Percentiles rank a stretch among this genome's conserved stretches.
These are phyloP conservation scores for Cladosporium sp. DNA, from an alignment of 2,329 filamentous ascomycete species.

Conservation along the genomic window DNA sequence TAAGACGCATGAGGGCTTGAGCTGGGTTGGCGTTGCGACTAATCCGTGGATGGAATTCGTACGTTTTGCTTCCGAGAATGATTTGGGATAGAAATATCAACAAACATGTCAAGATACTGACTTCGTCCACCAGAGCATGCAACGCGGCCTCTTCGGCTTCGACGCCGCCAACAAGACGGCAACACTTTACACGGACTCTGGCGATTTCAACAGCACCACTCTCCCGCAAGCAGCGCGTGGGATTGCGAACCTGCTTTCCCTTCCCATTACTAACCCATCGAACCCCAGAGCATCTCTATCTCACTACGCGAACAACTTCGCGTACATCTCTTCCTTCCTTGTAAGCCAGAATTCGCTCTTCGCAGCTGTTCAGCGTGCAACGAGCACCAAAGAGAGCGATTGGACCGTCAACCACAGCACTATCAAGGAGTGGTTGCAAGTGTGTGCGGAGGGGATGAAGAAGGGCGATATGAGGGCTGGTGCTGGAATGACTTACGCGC, in stretches of 20 bases:
- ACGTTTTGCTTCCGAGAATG: neutral
- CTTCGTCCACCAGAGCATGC: neutral
- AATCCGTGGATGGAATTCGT: slow-evolving; percentile 28
- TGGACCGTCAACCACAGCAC: slow-evolving; percentile 30
- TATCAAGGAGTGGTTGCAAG: slow-evolving; percentile 42
- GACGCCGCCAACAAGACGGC: slow-evolving; percentile 19
- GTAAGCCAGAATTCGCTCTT: slow-evolving; percentile 37
- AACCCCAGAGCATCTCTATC: slow-evolving; percentile 32
- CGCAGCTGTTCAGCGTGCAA: slow-evolving; percentile 31
- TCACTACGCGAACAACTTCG: slow-evolving; percentile 31
- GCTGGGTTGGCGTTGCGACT: slow-evolving; percentile 27
- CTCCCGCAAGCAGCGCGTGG: slow-evolving; percentile 30
- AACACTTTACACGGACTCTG: slow-evolving; percentile 31
- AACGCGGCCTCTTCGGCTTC: slow-evolving; percentile 36
- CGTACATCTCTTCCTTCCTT: slow-evolving; percentile 35
- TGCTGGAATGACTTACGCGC: slow-evolving; percentile 17
- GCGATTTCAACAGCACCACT: slow-evolving; percentile 32
- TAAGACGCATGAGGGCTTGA: slow-evolving; percentile 36
- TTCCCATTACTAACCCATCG: slow-evolving; percentile 24
- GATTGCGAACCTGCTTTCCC: slow-evolving; percentile 31
- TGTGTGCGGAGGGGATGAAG: slow-evolving; percentile 44
- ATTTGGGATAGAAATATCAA: no score
- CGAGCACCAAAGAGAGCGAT: slow-evolving; percentile 31
- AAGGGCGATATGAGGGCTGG: slow-evolving; percentile 39
- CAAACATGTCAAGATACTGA: neutral